Evolutionary conservation across 2,329 filamentous ascomycete species (phyloP), one percentile per base, ranked within the genome.

Genomic region (Cladophialophora immunda): DNA sequence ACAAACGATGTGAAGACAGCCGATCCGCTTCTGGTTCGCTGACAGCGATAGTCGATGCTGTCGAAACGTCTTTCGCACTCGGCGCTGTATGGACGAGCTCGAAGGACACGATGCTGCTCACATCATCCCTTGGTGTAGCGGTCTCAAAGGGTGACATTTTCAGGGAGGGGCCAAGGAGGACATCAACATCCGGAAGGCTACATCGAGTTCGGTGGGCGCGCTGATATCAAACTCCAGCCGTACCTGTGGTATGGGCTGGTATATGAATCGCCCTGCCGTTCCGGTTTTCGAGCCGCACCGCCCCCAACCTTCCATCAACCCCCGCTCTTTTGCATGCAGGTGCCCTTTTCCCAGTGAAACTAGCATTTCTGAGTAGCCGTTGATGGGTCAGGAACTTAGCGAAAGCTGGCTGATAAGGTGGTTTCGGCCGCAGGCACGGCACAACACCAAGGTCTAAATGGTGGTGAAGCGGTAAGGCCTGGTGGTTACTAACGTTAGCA

Each of bases 91-190:
- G 8, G 17, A 17, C 55, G 22, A 57, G 55, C 55, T 57, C 32
- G 55, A 41, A 57, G 34, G n/a, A 57, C 13, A 17, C 15, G 32
- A 57, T 57, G 55, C 55, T 57, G 34, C 32, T 57, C 7, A 41
- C 55, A 19, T 57, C 55, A 27, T 57, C 55, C 15, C 55, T 57
- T 25, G 34, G 22, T 19, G 19, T 22, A 22, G 2, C 15, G 15
- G 55, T 7, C 25, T 57, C 55, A 38, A 19, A 22, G 2, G n/a
- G 19, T 15, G 38, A 17, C 55, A 27, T 41, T 9, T 17, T 57
- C 22, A 25, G 19, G 7, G 32, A 25, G 55, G 25, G 55, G 19
- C 22, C 9, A 34, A 38, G 7, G 34, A 36, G 13, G 34, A n/a
- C 22, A 57, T 17, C 30, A 5, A 19, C 55, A 36, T 38, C 22